Evolutionary conservation across 495 filamentous ascomycete genomes (phyloP), one percentile per base, ranked within the genome.

Genomic region (Viridothelium virens): DNA sequence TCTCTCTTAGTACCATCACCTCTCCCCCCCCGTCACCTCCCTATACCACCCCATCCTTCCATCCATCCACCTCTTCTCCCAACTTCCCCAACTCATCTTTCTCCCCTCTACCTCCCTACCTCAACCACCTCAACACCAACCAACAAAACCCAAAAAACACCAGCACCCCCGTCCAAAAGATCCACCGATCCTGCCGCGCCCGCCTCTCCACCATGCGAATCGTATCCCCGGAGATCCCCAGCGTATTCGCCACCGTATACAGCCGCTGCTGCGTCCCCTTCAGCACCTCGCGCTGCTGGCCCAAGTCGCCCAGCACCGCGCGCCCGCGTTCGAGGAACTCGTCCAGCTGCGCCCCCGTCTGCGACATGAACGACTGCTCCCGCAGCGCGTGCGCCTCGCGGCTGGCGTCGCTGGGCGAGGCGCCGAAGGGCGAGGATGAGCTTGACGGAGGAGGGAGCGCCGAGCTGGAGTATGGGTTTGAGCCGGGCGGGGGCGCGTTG

Each of bases 181-280:
- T 95, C 93, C 92, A 97, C 78, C 96, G 97, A 72, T 98, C 94
- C 81, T 97, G 87, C 76, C 84, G 88, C 63, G 94, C 92, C 67
- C 94, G 83, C 72, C 94, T 79, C 76, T 97, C 92, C 62, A 98
- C 82, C 90, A 92, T 96, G 14, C 95, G 84, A 65, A 98, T 98
- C 4, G 94, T 98, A 74, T 97, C 95, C 38, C 93, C 92, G 75
- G 88, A 92, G 44, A 98, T 84, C 7, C 94, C 94, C 67, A 98
- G 77, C 38, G 95, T 97, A 72, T 96, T 97, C 6, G 90, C 94
- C 31, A 96, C 91, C 73, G 85, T 91, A 73, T 97, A 97, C 56
- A 99, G 80, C 74, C 85, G 84, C 73, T 87, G 85, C 80, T 97
- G 94, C 50, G 94, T 97, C 7, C 86, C 88, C 80, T 99, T 99